Evolutionary conservation across 2,329 filamentous ascomycete genomes (phyloP).

Genomic region (Cryphonectria naterciae): DNA sequence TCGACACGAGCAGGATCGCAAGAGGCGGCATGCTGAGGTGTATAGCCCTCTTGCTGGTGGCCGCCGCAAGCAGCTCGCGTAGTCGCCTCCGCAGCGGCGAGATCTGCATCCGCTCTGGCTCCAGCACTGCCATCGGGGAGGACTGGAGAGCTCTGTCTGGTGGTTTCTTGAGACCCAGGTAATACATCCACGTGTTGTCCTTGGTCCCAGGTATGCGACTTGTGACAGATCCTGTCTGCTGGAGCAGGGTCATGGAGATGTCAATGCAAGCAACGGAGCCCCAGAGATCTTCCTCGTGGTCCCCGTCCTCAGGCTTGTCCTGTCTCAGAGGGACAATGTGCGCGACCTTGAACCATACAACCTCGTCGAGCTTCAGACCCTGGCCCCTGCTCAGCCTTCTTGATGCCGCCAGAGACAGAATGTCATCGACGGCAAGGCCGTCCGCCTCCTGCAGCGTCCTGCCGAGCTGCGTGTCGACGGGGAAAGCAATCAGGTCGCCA

Average conservation of each 20-base stretch:
- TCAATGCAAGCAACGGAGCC: constrained; percentile 86
- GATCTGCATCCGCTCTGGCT: constrained; percentile 54
- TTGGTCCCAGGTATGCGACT: constrained; percentile 77
- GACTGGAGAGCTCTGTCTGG: constrained; percentile 54
- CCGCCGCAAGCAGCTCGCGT: constrained; percentile 82
- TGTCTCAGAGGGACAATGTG: constrained; percentile 65
- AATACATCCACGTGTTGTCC: constrained; percentile 85
- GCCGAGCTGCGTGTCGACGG: constrained; percentile 84
- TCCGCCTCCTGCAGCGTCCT: constrained; percentile 75
- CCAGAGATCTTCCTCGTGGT: constrained; percentile 73
- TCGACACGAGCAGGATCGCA: constrained; percentile 86
- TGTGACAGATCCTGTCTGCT: constrained; percentile 86
- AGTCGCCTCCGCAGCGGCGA: constrained; percentile 71
- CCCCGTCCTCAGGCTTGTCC: constrained; percentile 57
- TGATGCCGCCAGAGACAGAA: constrained; percentile 56
- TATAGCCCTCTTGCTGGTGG: constrained; percentile 84
- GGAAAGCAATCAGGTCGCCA: constrained; percentile 86
- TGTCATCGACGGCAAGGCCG: constrained; percentile 74
- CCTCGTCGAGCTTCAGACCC: constrained; percentile 54
- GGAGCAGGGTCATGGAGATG: constrained; percentile 83
- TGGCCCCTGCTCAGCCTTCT: constrained; percentile 33
- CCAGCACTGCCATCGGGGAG: constrained; percentile 46
- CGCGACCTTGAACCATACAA: constrained; percentile 92
- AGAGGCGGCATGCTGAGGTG: constrained; percentile 86
- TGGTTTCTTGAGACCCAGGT: constrained; percentile 74